phyloP scores from a whole-genome alignment of 352 stramenopile genomes.

The Aphanomyces euteiches region DNA sequence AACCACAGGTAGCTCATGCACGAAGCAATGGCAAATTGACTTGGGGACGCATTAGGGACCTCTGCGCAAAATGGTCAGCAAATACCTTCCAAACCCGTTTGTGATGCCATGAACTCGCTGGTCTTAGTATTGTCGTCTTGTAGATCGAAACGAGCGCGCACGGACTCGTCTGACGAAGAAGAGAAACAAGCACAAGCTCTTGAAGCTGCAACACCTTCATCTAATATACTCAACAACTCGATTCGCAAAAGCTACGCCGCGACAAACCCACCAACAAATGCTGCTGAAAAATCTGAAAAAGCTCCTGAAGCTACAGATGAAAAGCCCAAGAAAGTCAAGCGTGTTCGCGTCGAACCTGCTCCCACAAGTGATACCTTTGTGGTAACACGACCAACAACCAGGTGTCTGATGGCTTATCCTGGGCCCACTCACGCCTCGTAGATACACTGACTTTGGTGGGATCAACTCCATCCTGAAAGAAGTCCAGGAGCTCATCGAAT shows the following conservation, averaged over 20 bases:
- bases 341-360: conserved; percentile 35
- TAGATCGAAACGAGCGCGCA: conserved; percentile 54
- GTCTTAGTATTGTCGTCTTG: neutral
- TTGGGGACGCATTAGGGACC: conserved; percentile 35
- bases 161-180: conserved; percentile 60
- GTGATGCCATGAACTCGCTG: conserved; percentile 27
- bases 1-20: conserved; percentile 42
- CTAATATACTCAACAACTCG: conserved; percentile 72
- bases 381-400: conserved; percentile 63
- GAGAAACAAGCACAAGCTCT: conserved; percentile 51
- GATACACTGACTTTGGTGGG: conserved; percentile 85
- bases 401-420: conserved; percentile 17
- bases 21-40: neutral
- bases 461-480: conserved; percentile 86
- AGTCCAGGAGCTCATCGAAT: conserved; percentile 93
- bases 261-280: conserved; percentile 21
- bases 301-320: conserved; percentile 31
- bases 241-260: conserved; percentile 72
- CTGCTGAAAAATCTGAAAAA: conserved; percentile 10
- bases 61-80: conserved; percentile 61
- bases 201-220: conserved; percentile 40
- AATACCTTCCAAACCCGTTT: conserved; percentile 65
- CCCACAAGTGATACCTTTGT: conserved; percentile 46
- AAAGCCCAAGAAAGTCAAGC: conserved; percentile 71
- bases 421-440: neutral